These are phyloP conservation scores for Zoysia japonica DNA, from an alignment of 176 grass and related monocot genomes.

Conservation along the genomic window DNA sequence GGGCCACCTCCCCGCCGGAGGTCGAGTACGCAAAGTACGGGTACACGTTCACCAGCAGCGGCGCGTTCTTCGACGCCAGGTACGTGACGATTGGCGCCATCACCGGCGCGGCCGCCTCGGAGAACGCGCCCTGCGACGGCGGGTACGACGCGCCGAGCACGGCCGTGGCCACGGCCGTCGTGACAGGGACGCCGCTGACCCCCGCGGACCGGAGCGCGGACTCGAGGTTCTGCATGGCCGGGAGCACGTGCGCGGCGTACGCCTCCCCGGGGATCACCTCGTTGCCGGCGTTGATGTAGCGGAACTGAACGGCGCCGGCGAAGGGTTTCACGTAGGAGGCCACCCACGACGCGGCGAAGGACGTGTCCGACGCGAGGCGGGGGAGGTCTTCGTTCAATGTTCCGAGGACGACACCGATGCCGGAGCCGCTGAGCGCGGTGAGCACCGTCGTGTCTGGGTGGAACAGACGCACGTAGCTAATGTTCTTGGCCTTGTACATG, in stretches of 20 bases:
- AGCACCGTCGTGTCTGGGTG: constrained; percentile 64
- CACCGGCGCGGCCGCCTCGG: constrained; percentile 43
- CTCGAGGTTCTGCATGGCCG: constrained; percentile 73
- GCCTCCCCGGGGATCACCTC: constrained; percentile 63
- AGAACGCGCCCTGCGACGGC: constrained; percentile 70
- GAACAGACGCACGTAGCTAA: constrained; percentile 76
- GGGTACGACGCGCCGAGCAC: constrained; percentile 67
- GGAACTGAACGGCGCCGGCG: constrained; percentile 59
- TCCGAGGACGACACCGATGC: constrained; percentile 74
- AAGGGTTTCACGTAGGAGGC: constrained; percentile 70
- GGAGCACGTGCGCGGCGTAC: constrained; percentile 49
- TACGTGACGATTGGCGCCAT: constrained; percentile 54
- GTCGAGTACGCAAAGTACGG: constrained; percentile 75
- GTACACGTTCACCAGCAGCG: constrained; percentile 82
- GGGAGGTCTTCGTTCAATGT: constrained; percentile 79
- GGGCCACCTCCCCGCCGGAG: constrained; percentile 39
- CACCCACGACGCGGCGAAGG: constrained; percentile 79
- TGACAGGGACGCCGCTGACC: constrained; percentile 60
- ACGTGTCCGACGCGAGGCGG: constrained; percentile 48
- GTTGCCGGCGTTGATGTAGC: constrained; percentile 90
- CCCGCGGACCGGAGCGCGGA: constrained; percentile 49
- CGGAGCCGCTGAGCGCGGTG: constrained; percentile 51
- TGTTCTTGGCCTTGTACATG: constrained; percentile 76
- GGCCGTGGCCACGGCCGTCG: constrained; percentile 60
- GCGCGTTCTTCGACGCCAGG: constrained; percentile 48